Base-by-base conservation (phyloP, 169 alveolate species). In the Babesia ovata region DNA sequence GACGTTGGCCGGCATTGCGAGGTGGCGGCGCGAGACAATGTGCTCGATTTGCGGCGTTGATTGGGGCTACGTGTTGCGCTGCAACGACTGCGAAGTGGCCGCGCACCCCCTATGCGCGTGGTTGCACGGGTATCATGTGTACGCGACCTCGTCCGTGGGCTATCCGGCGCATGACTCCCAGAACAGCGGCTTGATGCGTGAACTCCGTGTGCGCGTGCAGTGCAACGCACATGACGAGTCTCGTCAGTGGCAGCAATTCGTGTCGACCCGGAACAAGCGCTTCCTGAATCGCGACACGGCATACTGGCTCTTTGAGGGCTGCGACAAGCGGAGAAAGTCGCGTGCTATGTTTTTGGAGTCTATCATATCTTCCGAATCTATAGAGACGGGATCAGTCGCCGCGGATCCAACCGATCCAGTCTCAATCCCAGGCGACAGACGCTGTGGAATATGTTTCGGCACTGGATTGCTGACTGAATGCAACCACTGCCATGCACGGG, bases 101-200 rank as follows among this genome's bases (percentile, higher is more conserved):
- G 86, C 75, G 53, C 94, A 90, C 72, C 93, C 94, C 7, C 60
- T 87, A 49, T 90, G 94, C 50, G 94, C 92, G 28, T 90, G 91
- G 90, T 75, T 84, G 28, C 87, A 79, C 12, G 94, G 94, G 11
- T 81, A 84, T 52, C 11, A 26, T n/a, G 75, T 83, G 56, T 2
- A 11, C 21, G 36, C 76, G 17, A 1, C 66, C 0, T 49, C 63
- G 22, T 28, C 76, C 19, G 22, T 67, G 63, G 65, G 53, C 4
- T 67, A 67, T 53, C 14, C 13, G 52, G 7, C 65, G 16, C 24
- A 54, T 11, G 17, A 52, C 22, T 1, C 48, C 54, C 39, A 22
- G 56, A 66, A 65, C 24, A 22, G 65, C 22, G 44, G 13, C 29
- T 78, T 63, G 4, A 57, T 63, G 58, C 49, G 62, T 21, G 61